Evolutionary conservation across 2,329 filamentous ascomycete species (phyloP).

Genomic region (Didymosphaeria variabile): DNA sequence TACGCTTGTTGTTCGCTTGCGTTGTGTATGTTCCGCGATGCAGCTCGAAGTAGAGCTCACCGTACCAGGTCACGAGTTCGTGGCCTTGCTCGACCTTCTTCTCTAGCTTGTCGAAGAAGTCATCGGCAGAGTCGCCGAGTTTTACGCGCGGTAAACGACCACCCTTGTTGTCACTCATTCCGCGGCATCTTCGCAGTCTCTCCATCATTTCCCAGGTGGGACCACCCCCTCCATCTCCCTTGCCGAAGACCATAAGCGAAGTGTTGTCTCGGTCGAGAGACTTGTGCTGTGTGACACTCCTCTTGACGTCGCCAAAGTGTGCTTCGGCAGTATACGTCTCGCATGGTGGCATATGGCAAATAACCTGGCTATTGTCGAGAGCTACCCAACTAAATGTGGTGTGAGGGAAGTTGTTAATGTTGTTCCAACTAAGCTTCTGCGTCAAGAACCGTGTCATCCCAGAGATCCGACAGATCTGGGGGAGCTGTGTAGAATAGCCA

Average conservation of each 20-base stretch:
- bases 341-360: slow-evolving; percentile 96
- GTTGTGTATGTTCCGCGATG: slow-evolving; percentile 98
- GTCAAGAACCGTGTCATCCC: slow-evolving; percentile 97
- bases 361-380: slow-evolving; percentile 92
- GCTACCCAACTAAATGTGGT: slow-evolving; percentile 99
- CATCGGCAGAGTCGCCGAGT: slow-evolving; percentile 88
- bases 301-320: slow-evolving; percentile 91
- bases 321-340: slow-evolving; percentile 97
- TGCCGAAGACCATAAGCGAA: slow-evolving; percentile 92
- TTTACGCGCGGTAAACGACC: slow-evolving; percentile 86
- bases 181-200: slow-evolving; percentile 91
- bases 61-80: slow-evolving; percentile 93
- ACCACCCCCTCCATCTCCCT: slow-evolving; percentile 94
- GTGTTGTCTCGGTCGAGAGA: slow-evolving; percentile 92
- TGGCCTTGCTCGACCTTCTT: slow-evolving; percentile 73
- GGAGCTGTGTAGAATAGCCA: slow-evolving; percentile 93
- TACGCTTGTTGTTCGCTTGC: slow-evolving; percentile 95
- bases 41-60: slow-evolving; percentile 96
- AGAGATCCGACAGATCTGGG: slow-evolving; percentile 90
- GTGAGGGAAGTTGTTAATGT: slow-evolving; percentile 98
- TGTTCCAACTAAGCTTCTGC: slow-evolving; percentile 99
- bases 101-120: slow-evolving; percentile 89
- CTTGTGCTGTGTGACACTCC: slow-evolving; percentile 92
- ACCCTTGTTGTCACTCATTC: slow-evolving; percentile 86
- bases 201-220: slow-evolving; percentile 94